phyloP scores from a whole-genome alignment of 257 asterid species.

The Plantago major region DNA sequence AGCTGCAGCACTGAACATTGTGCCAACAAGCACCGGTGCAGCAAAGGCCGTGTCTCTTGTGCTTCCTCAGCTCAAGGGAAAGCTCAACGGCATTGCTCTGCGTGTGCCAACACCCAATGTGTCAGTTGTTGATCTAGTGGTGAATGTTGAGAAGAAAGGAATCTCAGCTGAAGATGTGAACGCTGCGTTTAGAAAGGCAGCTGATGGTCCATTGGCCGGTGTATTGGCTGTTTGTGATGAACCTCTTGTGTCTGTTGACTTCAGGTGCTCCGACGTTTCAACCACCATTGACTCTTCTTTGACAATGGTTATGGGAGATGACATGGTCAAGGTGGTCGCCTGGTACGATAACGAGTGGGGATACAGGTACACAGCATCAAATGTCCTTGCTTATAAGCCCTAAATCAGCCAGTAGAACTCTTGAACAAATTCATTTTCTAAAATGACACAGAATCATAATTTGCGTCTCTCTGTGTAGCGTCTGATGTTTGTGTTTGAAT shows the following conservation, averaged over 20 bases:
- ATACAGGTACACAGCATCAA: conserved; percentile 49
- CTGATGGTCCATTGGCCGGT: conserved; percentile 69
- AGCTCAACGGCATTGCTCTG: conserved; percentile 87
- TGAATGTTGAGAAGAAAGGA: conserved; percentile 80
- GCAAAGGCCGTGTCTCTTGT: conserved; percentile 95
- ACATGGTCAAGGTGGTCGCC: conserved; percentile 96
- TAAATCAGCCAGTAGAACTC: no score
- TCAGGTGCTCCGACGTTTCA: conserved; percentile 75
- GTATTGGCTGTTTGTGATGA: conserved; percentile 69
- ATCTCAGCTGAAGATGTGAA: conserved; percentile 74
- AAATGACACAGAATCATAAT: neutral
- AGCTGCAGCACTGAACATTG: conserved; percentile 92
- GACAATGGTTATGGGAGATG: conserved; percentile 98
- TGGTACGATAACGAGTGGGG: conserved; percentile 99
- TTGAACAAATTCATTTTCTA: neutral
- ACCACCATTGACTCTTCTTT: conserved; percentile 76
- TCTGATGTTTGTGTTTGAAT: neutral
- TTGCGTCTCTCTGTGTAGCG: neutral
- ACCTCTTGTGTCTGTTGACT: conserved; percentile 85
- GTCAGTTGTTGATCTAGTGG: conserved; percentile 83
- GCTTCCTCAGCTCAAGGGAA: conserved; percentile 90
- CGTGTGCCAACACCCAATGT: conserved; percentile 97
- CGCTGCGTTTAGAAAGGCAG: conserved; percentile 84
- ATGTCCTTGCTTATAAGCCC: no score
- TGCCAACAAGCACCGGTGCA: conserved; percentile 93